Conservation (phyloP, 2,329 filamentous ascomycete genomes). For the Pseudopyrenochaeta lycopersici region DNA sequence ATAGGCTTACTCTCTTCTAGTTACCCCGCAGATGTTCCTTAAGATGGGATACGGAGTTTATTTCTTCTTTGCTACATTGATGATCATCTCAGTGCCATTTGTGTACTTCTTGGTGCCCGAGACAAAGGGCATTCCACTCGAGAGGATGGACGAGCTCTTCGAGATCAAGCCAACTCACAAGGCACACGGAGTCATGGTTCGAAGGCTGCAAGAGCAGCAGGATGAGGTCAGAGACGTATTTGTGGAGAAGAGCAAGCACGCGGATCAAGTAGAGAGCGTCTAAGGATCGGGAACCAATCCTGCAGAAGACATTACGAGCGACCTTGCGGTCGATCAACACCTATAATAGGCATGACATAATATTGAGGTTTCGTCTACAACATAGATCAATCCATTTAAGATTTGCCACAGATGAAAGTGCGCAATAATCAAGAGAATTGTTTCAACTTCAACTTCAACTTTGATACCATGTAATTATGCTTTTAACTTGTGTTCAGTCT, state of each 20-base stretch:
- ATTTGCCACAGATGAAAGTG: too few species aligned
- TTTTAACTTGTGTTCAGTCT: too few species aligned
- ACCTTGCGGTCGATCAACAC: too few species aligned
- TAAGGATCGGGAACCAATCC: background rate
- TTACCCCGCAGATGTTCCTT: conserved; percentile 72
- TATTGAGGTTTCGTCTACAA: too few species aligned
- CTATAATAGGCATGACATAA: too few species aligned
- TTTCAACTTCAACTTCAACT: too few species aligned
- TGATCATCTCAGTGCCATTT: conserved; percentile 52
- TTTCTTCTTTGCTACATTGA: conserved; percentile 61
- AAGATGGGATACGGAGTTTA: conserved; percentile 56
- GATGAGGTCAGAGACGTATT: conserved; percentile 28
- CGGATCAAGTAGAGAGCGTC: conserved; percentile 1
- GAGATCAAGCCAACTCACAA: conserved; percentile 53
- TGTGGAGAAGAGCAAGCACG: conserved; percentile 3
- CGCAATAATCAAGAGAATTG: too few species aligned
- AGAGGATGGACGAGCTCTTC: conserved; percentile 59
- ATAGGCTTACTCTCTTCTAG: conserved; percentile 65
- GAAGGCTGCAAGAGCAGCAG: conserved; percentile 49
- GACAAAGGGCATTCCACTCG: conserved; percentile 57
- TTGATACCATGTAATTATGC: too few species aligned
- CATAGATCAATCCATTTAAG: too few species aligned
- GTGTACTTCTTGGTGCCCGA: conserved; percentile 53
- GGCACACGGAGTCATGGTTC: conserved; percentile 52
- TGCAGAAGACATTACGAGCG: too few species aligned